A percentile compares a stretch with the other conserved stretches of the same genome.
Conservation (phyloP, 257 asterid genomes). For the Ilex aquifolium region DNA sequence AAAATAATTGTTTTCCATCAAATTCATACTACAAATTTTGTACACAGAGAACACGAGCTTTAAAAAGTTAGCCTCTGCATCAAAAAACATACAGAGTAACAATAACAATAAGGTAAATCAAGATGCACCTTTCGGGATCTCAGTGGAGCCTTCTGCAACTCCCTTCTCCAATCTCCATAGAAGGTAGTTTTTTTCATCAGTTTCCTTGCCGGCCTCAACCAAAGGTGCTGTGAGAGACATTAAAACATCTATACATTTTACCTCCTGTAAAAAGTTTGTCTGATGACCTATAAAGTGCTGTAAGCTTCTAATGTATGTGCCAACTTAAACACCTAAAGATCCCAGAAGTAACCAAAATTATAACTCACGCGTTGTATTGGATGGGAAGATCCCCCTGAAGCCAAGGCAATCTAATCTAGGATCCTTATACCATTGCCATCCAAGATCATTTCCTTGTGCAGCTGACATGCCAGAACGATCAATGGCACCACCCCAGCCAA, state of each 20-base stretch:
- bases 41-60: no score
- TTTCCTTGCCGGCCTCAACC: neutral
- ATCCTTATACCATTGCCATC: conserved; percentile 85
- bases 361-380: conserved; percentile 56
- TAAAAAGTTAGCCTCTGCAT: neutral
- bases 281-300: neutral
- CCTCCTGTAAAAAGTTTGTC: neutral
- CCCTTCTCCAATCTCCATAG: neutral
- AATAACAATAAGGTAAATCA: neutral
- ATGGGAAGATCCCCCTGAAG: conserved; percentile 76
- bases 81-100: neutral
- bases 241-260: no score
- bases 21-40: neutral
- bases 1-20: neutral
- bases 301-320: no score
- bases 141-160: neutral
- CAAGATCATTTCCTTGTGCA: conserved; percentile 45
- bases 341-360: neutral
- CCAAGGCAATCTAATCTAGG: conserved; percentile 91
- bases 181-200: neutral
- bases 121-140: neutral
- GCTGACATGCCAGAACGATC: conserved; percentile 57
- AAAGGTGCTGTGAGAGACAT: neutral
- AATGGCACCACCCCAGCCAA: conserved; percentile 72
- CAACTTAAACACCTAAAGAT: no score